Evolutionary conservation across 2,329 filamentous ascomycete species (phyloP).

Genomic region (Hortaea werneckii): DNA sequence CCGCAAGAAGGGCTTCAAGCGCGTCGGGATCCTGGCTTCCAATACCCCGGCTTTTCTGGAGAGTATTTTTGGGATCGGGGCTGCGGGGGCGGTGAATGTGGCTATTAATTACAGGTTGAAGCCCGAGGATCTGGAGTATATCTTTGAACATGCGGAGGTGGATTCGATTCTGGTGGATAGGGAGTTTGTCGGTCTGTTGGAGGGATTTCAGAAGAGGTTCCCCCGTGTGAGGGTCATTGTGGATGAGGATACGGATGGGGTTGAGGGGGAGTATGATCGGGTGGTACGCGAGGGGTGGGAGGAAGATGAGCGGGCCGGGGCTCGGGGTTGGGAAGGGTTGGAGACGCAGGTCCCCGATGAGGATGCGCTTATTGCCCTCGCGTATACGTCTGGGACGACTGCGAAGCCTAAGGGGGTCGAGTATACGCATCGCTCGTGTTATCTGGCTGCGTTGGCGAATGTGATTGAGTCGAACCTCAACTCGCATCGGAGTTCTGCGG

Average conservation of each 20-base stretch:
- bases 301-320: constrained; percentile 57
- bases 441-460: constrained; percentile 69
- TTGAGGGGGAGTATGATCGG: constrained; percentile 69
- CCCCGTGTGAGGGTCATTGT: constrained; percentile 61
- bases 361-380: constrained; percentile 72
- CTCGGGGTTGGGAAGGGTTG: constrained; percentile 66
- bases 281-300: constrained; percentile 71
- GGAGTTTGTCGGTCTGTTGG: constrained; percentile 65
- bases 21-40: constrained; percentile 76
- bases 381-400: constrained; percentile 91
- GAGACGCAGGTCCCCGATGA: constrained; percentile 62
- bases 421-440: constrained; percentile 79
- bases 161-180: constrained; percentile 79
- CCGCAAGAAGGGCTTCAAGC: constrained; percentile 58
- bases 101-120: constrained; percentile 67
- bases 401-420: constrained; percentile 86
- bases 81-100: constrained; percentile 69
- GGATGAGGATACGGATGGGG: constrained; percentile 74
- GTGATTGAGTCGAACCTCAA: constrained; percentile 84
- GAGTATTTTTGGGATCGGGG: constrained; percentile 76
- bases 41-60: constrained; percentile 96
- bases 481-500: constrained; percentile 14
- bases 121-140: constrained; percentile 77
- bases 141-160: constrained; percentile 77
- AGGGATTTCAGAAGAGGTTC: constrained; percentile 51